Percentiles rank a stretch among this genome's conserved stretches.
Evolutionary conservation across 805 yeast genomes (phyloP).

Genomic region (Priceomyces melissophilus): DNA sequence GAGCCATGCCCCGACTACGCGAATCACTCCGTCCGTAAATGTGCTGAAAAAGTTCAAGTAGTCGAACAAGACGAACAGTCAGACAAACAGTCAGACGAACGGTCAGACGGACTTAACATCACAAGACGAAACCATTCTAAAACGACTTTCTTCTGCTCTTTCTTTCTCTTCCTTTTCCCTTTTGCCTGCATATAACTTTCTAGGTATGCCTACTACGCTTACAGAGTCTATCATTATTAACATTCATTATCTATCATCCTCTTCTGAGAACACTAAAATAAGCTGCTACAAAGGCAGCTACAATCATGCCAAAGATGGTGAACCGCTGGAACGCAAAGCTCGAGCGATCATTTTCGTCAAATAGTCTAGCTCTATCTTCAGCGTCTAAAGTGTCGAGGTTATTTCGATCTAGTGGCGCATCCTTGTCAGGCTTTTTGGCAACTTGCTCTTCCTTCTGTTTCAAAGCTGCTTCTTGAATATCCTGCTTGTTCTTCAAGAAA

Average conservation of each 20-base stretch:
- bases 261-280: constrained; percentile 17
- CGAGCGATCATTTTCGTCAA: constrained; percentile 12
- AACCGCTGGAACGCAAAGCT: constrained; percentile 10
- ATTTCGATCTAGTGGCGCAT: constrained; percentile 18
- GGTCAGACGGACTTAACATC: no score
- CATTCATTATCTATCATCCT: constrained; percentile 6
- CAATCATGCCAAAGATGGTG: constrained; percentile 26
- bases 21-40: no score
- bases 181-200: no score
- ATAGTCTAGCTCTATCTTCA: constrained; percentile 58
- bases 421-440: constrained; percentile 5
- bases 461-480: constrained; percentile 17
- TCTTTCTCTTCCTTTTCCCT: no score
- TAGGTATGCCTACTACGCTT: neutral
- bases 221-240: neutral
- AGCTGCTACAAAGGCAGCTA: constrained; percentile 32
- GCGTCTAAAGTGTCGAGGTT: constrained; percentile 52
- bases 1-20: no score
- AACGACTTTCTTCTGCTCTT: no score
- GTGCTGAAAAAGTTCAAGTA: no score
- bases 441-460: constrained; percentile 6
- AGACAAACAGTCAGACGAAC: no score
- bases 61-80: no score
- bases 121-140: no score
- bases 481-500: constrained; percentile 39